Conservation (phyloP, 768 basidiomycete genomes). For the Phlebiopsis flavidoalba region DNA sequence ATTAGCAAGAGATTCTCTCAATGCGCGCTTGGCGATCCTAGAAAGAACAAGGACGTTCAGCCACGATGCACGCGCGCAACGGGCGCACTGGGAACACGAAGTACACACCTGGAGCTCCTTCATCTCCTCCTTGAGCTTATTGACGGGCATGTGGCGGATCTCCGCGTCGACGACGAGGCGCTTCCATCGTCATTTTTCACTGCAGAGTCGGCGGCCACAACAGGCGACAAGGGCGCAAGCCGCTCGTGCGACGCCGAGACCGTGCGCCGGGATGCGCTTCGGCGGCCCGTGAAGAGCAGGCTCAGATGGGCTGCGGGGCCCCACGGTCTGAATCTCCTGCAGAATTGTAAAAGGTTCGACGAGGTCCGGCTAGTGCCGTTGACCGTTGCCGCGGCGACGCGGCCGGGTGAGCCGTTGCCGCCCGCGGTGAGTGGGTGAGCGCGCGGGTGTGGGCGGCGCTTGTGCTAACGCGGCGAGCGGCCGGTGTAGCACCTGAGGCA, state of each 20-base stretch:
- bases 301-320: constrained; percentile 43
- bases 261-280: constrained; percentile 10
- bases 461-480: neutral
- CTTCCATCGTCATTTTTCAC: constrained; percentile 55
- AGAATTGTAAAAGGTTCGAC: constrained; percentile 16
- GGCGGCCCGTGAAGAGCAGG: constrained; percentile 33
- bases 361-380: constrained; percentile 22
- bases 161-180: constrained; percentile 64
- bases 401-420: constrained; percentile 13
- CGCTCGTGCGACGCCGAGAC: constrained; percentile 14
- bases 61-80: neutral
- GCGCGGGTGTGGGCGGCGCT: constrained; percentile 6
- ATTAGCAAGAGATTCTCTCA: constrained; percentile 62
- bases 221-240: constrained; percentile 11
- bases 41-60: neutral
- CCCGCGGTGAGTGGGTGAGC: constrained; percentile 8
- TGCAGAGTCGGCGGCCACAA: constrained; percentile 37
- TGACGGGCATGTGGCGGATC: constrained; percentile 57
- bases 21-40: constrained; percentile 70
- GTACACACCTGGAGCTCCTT: constrained; percentile 68
- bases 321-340: constrained; percentile 21
- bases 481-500: neutral
- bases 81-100: neutral
- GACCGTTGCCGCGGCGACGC: constrained; percentile 20
- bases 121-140: constrained; percentile 71